A percentile compares a stretch with the other conserved stretches of the same genome.
These are phyloP conservation scores for Castanea crenata DNA, from an alignment of 306 rosid genomes.

Conservation along the genomic window DNA sequence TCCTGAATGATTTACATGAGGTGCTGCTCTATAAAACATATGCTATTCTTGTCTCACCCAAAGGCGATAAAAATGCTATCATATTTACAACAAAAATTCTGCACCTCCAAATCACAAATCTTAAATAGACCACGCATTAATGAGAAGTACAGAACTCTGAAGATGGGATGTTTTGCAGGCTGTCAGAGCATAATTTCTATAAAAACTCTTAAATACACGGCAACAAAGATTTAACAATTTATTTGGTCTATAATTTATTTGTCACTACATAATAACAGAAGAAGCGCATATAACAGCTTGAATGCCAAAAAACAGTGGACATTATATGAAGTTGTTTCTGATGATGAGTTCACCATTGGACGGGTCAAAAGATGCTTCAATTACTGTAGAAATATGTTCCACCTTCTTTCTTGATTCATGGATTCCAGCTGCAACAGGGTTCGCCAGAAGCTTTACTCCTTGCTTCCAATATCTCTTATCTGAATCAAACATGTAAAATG, in stretches of 20 bases:
- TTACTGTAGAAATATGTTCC: constrained; percentile 38
- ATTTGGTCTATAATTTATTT: not conserved
- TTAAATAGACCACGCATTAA: not conserved
- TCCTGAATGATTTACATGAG: not conserved
- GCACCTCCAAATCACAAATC: not conserved
- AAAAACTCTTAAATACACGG: not conserved
- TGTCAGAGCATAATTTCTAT: not conserved
- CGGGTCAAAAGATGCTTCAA: constrained; percentile 71
- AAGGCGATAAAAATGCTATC: not conserved
- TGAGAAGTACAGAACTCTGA: not conserved
- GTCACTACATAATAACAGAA: not conserved
- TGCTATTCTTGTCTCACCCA: too few species aligned
- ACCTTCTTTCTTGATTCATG: constrained; percentile 15
- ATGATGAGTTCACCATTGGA: constrained; percentile 53
- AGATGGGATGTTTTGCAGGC: not conserved
- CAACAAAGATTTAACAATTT: not conserved
- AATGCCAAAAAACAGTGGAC: not conserved
- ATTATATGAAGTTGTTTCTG: constrained; percentile 42
- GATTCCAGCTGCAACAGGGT: constrained; percentile 56
- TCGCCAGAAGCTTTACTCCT: constrained; percentile 81
- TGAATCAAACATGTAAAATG: constrained; percentile 34
- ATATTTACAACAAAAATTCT: not conserved
- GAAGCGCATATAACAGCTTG: not conserved
- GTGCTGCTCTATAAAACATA: not conserved
- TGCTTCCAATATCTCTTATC: constrained; percentile 93